Evolutionary conservation across 768 basidiomycete species (phyloP).

Genomic region (Zangia roseola): DNA sequence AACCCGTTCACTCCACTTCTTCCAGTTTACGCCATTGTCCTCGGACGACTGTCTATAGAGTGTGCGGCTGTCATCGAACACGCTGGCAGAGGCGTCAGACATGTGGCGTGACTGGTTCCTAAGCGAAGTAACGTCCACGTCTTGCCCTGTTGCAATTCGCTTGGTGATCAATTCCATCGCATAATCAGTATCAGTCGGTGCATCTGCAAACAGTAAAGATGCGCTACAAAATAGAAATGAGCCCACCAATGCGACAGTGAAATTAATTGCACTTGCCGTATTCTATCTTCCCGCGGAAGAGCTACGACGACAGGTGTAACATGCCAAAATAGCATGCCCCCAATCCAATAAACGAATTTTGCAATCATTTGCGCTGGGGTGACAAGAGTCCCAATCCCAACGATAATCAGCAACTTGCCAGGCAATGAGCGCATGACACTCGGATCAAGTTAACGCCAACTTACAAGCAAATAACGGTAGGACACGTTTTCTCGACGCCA

Average conservation of each 20-base stretch:
- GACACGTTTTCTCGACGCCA: constrained; percentile 61
- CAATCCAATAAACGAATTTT: constrained; percentile 44
- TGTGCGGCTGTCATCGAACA: background rate
- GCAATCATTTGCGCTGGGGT: constrained; percentile 50
- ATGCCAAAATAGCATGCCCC: constrained; percentile 65
- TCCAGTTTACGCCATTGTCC: constrained; percentile 44
- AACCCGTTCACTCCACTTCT: constrained; percentile 52
- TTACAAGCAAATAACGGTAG: constrained; percentile 46
- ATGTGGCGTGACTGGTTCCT: constrained; percentile 18
- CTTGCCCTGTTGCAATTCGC: constrained; percentile 55
- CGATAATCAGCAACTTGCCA: constrained; percentile 36
- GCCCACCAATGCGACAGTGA: background rate
- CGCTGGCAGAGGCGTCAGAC: constrained; percentile 15
- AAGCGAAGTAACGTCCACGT: constrained; percentile 36
- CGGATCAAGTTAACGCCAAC: constrained; percentile 7
- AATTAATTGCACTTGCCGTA: constrained; percentile 37
- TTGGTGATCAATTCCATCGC: constrained; percentile 68
- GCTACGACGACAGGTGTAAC: constrained; percentile 52
- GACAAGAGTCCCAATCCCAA: constrained; percentile 40
- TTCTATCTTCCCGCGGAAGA: constrained; percentile 45
- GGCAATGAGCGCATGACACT: constrained; percentile 2
- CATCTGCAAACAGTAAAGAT: constrained; percentile 46
- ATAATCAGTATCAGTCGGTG: constrained; percentile 67
- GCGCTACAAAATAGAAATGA: constrained; percentile 34
- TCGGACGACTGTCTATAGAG: constrained; percentile 2